These are phyloP conservation scores for Pythium biforme DNA, from an alignment of 352 stramenopile species.

Conservation along the genomic window DNA sequence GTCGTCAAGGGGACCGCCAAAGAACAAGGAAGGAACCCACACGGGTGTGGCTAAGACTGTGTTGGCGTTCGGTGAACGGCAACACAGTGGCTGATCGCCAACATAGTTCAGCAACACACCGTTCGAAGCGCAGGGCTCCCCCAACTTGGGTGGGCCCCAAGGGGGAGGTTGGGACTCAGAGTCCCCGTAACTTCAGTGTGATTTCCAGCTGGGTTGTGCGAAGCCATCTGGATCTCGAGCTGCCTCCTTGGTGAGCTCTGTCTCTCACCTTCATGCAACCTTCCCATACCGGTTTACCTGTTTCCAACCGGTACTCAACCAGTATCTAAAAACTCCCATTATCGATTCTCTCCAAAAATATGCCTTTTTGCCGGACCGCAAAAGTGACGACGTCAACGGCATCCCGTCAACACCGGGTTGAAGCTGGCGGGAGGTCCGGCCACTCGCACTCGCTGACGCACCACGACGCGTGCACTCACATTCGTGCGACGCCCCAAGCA, in stretches of 20 bases:
- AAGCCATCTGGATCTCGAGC: conserved; percentile 6
- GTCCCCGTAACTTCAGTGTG: no score
- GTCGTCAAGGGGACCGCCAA: no score
- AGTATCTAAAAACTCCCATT: not conserved
- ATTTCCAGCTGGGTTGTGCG: not conserved
- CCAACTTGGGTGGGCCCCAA: no score
- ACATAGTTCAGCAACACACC: no score
- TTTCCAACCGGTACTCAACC: not conserved
- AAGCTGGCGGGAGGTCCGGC: conserved; percentile 12
- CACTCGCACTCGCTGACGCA: conserved; percentile 13
- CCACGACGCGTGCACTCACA: not conserved
- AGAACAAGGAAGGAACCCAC: not conserved
- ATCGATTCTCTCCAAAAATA: not conserved
- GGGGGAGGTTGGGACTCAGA: no score
- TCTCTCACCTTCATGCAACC: conserved; percentile 2
- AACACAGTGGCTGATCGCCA: no score
- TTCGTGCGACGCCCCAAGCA: not conserved
- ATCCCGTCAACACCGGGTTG: conserved; percentile 25
- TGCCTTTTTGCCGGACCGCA: conserved; percentile 12
- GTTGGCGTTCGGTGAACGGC: no score
- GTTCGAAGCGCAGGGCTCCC: no score
- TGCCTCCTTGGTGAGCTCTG: conserved; percentile 7
- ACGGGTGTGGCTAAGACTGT: no score
- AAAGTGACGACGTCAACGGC: conserved; percentile 26
- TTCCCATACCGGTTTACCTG: not conserved